These are phyloP conservation scores for Petunia secreta DNA, from an alignment of 257 asterid species.

Conservation along the genomic window DNA sequence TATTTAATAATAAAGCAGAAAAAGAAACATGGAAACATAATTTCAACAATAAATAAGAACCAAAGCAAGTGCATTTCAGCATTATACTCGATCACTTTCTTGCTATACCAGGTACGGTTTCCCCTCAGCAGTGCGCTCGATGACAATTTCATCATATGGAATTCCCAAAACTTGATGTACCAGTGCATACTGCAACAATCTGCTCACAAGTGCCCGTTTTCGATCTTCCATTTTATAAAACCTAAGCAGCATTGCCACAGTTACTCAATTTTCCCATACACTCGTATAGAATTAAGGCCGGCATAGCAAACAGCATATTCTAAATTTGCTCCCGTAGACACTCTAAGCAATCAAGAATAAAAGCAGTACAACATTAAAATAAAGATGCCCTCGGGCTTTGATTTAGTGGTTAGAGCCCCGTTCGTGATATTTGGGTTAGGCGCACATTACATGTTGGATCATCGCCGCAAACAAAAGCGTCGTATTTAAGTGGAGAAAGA, in stretches of 20 bases:
- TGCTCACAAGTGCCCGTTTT: constrained; percentile 74
- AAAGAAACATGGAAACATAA: background rate
- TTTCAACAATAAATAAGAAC: background rate
- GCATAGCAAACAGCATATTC: background rate
- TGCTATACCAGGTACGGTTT: constrained; percentile 68
- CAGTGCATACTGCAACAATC: constrained; percentile 74
- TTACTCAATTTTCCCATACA: background rate
- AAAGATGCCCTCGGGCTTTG: too few species aligned
- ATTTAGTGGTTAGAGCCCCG: too few species aligned
- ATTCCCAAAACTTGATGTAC: constrained; percentile 63
- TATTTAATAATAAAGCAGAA: background rate
- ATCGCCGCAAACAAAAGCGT: too few species aligned
- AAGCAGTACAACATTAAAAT: background rate
- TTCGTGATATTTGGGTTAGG: too few species aligned
- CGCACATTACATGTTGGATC: too few species aligned
- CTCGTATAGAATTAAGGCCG: background rate
- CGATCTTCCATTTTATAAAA: constrained; percentile 68
- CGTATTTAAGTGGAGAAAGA: too few species aligned
- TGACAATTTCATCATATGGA: constrained; percentile 55
- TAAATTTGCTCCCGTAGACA: background rate
- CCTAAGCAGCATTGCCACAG: constrained; percentile 39
- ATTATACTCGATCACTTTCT: background rate
- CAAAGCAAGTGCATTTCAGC: constrained; percentile 1
- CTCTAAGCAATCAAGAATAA: constrained; percentile 1
- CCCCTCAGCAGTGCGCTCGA: constrained; percentile 68